Percentiles rank a stretch among this genome's conserved stretches.
Evolutionary conservation across 768 basidiomycete species (phyloP).

Genomic region (Xerocomus spinulosus): DNA sequence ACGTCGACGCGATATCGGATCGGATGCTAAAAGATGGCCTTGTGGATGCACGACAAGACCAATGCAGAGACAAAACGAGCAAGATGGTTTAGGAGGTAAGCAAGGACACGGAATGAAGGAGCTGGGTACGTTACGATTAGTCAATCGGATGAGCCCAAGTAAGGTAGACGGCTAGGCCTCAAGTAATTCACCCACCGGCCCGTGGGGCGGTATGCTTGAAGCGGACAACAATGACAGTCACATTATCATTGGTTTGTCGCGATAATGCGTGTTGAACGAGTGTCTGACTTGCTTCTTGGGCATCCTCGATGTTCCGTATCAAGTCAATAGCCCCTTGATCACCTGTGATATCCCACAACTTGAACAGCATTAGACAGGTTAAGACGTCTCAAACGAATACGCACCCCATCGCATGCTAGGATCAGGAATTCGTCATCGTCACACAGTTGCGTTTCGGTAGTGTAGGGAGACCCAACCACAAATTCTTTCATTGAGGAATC

Average conservation of each 20-base stretch:
- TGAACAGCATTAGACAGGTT: slow-evolving; percentile 9
- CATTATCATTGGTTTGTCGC: slow-evolving; percentile 92
- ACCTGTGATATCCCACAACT: slow-evolving; percentile 96
- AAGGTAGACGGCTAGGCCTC: not conserved
- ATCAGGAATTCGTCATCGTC: slow-evolving; percentile 93
- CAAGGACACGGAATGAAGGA: not conserved
- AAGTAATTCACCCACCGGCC: slow-evolving; percentile 10
- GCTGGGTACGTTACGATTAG: slow-evolving; percentile 8
- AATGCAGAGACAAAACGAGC: slow-evolving; percentile 1
- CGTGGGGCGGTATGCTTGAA: slow-evolving; percentile 46
- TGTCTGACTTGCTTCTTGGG: slow-evolving; percentile 78
- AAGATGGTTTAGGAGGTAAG: slow-evolving; percentile 3
- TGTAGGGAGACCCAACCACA: slow-evolving; percentile 96
- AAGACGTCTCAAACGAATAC: slow-evolving; percentile 29
- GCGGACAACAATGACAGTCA: slow-evolving; percentile 85
- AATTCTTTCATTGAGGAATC: slow-evolving; percentile 99
- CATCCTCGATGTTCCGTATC: slow-evolving; percentile 64
- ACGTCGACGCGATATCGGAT: slow-evolving; percentile 1
- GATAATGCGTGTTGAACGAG: slow-evolving; percentile 79
- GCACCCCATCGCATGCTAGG: slow-evolving; percentile 94
- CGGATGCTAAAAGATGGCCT: not conserved
- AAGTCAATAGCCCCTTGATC: slow-evolving; percentile 91
- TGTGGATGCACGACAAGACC: not conserved
- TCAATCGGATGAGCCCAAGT: not conserved
- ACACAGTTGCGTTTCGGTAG: slow-evolving; percentile 91